These are phyloP conservation scores for Cytospora paraplurivora DNA, from an alignment of 2,329 filamentous ascomycete genomes.

Conservation along the genomic window DNA sequence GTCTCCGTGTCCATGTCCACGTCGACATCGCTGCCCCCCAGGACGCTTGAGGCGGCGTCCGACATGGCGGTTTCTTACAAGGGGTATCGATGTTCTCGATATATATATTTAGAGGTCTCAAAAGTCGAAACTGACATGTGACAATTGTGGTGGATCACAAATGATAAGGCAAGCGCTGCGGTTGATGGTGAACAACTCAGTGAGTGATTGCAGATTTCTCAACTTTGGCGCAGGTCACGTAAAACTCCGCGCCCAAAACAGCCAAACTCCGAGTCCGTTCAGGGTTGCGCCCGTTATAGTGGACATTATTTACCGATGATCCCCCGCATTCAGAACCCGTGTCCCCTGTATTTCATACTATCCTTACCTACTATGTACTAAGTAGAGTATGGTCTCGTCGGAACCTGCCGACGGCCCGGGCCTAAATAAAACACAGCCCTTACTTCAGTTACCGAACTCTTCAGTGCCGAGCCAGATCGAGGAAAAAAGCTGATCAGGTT, in stretches of 20 bases:
- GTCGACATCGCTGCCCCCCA: constrained; percentile 25
- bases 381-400: no score
- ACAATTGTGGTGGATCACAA: background rate
- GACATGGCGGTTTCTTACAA: constrained; percentile 5
- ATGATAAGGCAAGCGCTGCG: background rate
- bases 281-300: no score
- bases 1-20: constrained; percentile 27
- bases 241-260: background rate
- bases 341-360: background rate
- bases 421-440: background rate
- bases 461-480: background rate
- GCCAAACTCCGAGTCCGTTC: background rate
- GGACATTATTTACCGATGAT: background rate
- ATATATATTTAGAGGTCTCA: background rate
- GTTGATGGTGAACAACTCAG: background rate
- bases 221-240: no score
- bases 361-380: no score
- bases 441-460: background rate
- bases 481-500: background rate
- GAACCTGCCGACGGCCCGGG: constrained; percentile 3
- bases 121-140: background rate
- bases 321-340: background rate
- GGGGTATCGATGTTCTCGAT: background rate
- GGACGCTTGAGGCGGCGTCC: constrained; percentile 19
- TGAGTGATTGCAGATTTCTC: background rate